Evolutionary conservation across 1,284 basidiomycete genomes (phyloP), one percentile per base, ranked within the genome.

Genomic region (Sporisorium iseilematis-ciliati): DNA sequence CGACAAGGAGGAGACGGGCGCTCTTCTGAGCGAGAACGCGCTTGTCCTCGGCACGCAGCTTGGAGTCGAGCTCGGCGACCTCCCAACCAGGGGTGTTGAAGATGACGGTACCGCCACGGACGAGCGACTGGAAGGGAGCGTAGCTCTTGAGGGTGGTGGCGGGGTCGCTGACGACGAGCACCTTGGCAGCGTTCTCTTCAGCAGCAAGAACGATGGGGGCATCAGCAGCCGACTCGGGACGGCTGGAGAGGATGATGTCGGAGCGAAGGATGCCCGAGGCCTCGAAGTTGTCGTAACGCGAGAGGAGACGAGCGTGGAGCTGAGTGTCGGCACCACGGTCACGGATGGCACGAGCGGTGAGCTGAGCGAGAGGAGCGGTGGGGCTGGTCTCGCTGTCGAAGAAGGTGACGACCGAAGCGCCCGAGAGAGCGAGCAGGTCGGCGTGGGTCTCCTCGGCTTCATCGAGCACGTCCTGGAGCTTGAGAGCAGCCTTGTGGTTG

Each of bases 231-330:
- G 74, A 65, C 52, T 75, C 72, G 23, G 71, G 71, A 14, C 76
- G 77, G 48, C 71, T 67, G 21, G 77, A 68, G 20, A 80, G 31
- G 51, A 84, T 67, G 38, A 84, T 51, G 65, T 84, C 83, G 48
- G 78, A 69, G 40, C 83, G 80, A 20, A 83, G 71, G 18, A 82
- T 67, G 35, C 82, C 82, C 38, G 76, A 67, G 3, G 78, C 78
- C 49, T 73, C 77, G 56, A 76, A 85, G 70, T 83, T 84, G 75
- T 85, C 83, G 76, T 61, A 82, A 60, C 83, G 82, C 48, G 81
- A 69, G 26, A 83, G 65, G n/a, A 82, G 61, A 58, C 79, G 71
- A 40, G 78, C 73, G 51, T 77, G 70, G 38, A 79, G 74, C 67
- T 69, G 52, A n/a, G 65, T 72, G 61, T 64, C 63, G 20, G 64